Evolutionary conservation across 768 basidiomycete species (phyloP).

Genomic region (Hericium erinaceus): DNA sequence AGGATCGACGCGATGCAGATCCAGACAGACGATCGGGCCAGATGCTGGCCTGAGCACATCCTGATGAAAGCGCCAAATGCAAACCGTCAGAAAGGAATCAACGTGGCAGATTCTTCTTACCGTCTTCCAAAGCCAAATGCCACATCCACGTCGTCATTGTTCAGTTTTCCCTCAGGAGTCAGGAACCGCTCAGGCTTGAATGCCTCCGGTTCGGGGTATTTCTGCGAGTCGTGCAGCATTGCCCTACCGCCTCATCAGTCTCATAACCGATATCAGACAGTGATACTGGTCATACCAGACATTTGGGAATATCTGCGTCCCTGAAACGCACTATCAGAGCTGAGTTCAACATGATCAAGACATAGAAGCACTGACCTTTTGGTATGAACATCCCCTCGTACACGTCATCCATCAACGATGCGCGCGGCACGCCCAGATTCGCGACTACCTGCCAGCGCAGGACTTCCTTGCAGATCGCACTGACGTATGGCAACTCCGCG

Average conservation of each 20-base stretch:
- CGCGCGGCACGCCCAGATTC: slow-evolving; percentile 8
- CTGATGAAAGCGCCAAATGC: too few species aligned
- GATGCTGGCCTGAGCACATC: slow-evolving; percentile 8
- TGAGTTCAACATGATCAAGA: slow-evolving; percentile 18
- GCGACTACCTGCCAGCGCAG: slow-evolving; percentile 22
- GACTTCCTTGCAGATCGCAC: slow-evolving; percentile 30
- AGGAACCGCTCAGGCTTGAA: background rate
- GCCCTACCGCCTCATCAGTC: background rate
- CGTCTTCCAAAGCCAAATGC: background rate
- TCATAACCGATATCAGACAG: background rate
- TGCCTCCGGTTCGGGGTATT: background rate
- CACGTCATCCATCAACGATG: background rate
- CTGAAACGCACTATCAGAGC: slow-evolving; percentile 20
- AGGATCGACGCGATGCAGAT: slow-evolving; percentile 1
- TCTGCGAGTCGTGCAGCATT: background rate
- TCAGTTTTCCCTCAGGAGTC: background rate
- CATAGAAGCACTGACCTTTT: background rate
- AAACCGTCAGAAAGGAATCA: too few species aligned
- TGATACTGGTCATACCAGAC: slow-evolving; percentile 16
- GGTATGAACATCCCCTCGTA: background rate
- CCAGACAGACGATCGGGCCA: slow-evolving; percentile 8
- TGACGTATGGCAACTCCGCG: slow-evolving; percentile 25
- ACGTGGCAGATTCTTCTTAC: background rate
- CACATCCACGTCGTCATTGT: background rate
- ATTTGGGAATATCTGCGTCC: slow-evolving; percentile 22